phyloP scores from a whole-genome alignment of 495 filamentous ascomycete genomes.

The Penicillium nucicola region DNA sequence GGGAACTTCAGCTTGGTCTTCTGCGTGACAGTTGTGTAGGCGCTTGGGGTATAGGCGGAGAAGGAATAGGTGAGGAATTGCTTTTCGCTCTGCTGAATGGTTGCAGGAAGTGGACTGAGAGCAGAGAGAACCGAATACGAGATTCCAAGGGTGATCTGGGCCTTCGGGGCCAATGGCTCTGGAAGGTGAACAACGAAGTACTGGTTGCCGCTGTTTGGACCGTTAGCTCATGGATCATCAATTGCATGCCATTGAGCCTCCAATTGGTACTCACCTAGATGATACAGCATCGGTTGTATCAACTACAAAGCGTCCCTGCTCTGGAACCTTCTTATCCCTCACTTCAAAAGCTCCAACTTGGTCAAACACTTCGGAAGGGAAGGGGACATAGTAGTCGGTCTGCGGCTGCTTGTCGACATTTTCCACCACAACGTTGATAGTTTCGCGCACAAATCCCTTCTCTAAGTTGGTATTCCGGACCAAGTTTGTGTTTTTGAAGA shows the following conservation, averaged over 20 bases:
- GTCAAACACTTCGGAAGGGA: slow-evolving; percentile 68
- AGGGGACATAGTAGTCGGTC: slow-evolving; percentile 83
- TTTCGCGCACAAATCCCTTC: slow-evolving; percentile 85
- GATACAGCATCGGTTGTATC: slow-evolving; percentile 49
- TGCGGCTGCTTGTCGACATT: slow-evolving; percentile 76
- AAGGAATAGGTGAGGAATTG: slow-evolving; percentile 85
- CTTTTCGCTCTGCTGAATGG: slow-evolving; percentile 73
- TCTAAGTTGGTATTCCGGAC: slow-evolving; percentile 88
- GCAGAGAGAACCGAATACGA: slow-evolving; percentile 74
- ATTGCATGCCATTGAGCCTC: slow-evolving; percentile 19
- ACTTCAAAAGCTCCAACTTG: slow-evolving; percentile 85
- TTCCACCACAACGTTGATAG: slow-evolving; percentile 89
- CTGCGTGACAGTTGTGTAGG: slow-evolving; percentile 82
- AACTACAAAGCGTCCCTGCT: slow-evolving; percentile 62
- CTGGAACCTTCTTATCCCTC: slow-evolving; percentile 78
- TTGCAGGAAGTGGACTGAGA: slow-evolving; percentile 72
- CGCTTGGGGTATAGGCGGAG: slow-evolving; percentile 76
- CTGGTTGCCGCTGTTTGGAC: slow-evolving; percentile 59
- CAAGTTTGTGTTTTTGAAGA: slow-evolving; percentile 88
- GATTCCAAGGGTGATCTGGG: slow-evolving; percentile 82
- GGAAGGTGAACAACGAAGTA: slow-evolving; percentile 83
- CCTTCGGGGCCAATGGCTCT: slow-evolving; percentile 66
- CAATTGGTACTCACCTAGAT: slow-evolving; percentile 26
- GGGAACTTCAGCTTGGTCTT: slow-evolving; percentile 96
- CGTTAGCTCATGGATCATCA: slow-evolving; percentile 3